phyloP scores from a whole-genome alignment of 306 rosid genomes.

The Rosa rugosa region DNA sequence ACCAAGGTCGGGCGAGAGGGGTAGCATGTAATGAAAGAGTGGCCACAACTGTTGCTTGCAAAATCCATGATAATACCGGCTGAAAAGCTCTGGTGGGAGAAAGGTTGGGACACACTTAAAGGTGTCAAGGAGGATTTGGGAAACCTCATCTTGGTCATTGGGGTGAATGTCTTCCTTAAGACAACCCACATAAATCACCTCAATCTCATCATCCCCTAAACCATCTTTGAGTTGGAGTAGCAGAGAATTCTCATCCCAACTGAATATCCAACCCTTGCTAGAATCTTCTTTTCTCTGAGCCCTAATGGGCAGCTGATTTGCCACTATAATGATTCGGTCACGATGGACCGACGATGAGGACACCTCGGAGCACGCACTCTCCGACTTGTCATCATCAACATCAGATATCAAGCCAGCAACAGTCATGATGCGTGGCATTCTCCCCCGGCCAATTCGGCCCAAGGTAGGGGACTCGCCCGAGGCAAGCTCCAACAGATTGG shows the following conservation, averaged over 20 bases:
- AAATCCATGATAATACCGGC: conserved; percentile 73
- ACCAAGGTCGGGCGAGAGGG: conserved; percentile 70
- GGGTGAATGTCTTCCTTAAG: conserved; percentile 66
- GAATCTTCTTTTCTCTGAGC: conserved; percentile 52
- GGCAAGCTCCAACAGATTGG: conserved; percentile 70
- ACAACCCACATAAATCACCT: conserved; percentile 77
- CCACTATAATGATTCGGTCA: conserved; percentile 73
- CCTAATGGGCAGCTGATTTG: conserved; percentile 77
- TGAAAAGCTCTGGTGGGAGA: conserved; percentile 61
- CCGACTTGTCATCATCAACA: conserved; percentile 57
- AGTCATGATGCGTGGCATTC: conserved; percentile 70
- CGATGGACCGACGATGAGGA: conserved; percentile 51
- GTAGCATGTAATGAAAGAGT: conserved; percentile 83
- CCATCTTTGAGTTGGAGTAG: conserved; percentile 84
- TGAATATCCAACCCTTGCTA: conserved; percentile 58
- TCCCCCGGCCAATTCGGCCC: conserved; percentile 49
- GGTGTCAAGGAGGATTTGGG: conserved; percentile 59
- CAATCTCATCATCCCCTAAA: conserved; percentile 69
- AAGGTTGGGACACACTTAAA: conserved; percentile 75
- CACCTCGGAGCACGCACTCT: conserved; percentile 53
- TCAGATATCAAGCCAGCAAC: conserved; percentile 72
- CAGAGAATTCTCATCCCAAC: conserved; percentile 76
- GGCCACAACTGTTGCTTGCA: conserved; percentile 88
- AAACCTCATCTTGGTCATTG: conserved; percentile 85
- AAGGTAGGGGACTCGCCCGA: conserved; percentile 62